These are phyloP conservation scores for Ascochyta fabae DNA, from an alignment of 2,329 filamentous ascomycete species.

Conservation along the genomic window DNA sequence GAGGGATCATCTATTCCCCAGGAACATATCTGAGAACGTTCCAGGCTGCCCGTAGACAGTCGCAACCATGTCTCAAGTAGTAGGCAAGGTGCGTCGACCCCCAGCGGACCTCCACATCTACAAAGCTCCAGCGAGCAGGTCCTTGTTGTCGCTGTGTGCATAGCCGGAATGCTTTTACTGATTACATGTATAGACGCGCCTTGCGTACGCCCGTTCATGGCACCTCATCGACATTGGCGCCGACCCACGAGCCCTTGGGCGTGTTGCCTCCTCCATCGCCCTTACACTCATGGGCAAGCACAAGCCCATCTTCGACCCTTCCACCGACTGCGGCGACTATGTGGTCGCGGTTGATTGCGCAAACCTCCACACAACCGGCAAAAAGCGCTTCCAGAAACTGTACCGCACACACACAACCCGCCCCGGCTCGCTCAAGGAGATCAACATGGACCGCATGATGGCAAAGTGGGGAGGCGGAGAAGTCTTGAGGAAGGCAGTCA, in stretches of 20 bases:
- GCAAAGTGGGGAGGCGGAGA: slow-evolving; percentile 92
- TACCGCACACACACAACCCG: slow-evolving; percentile 96
- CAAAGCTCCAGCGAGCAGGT: background rate
- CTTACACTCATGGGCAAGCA: slow-evolving; percentile 95
- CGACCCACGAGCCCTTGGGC: slow-evolving; percentile 78
- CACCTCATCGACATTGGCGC: slow-evolving; percentile 81
- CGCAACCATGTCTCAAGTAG: slow-evolving; percentile 74
- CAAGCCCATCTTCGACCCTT: slow-evolving; percentile 97
- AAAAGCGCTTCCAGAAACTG: slow-evolving; percentile 90
- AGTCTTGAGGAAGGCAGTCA: slow-evolving; percentile 87
- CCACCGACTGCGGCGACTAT: slow-evolving; percentile 98
- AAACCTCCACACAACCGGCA: slow-evolving; percentile 84
- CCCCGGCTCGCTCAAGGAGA: slow-evolving; percentile 82
- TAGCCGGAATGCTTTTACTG: background rate
- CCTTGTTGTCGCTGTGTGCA: background rate
- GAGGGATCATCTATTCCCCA: background rate
- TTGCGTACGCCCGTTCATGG: slow-evolving; percentile 96
- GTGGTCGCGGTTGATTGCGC: slow-evolving; percentile 92
- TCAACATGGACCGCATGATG: slow-evolving; percentile 96
- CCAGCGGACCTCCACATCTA: slow-evolving; percentile 31
- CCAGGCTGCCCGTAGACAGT: slow-evolving; percentile 31
- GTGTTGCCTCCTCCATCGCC: slow-evolving; percentile 86
- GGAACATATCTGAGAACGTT: background rate
- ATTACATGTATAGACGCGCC: slow-evolving; percentile 71
- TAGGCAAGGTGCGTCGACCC: slow-evolving; percentile 69